Evolutionary conservation across 305 asterid genomes (phyloP), one percentile per base, ranked within the genome.

Genomic region (Fraxinus velutina): DNA sequence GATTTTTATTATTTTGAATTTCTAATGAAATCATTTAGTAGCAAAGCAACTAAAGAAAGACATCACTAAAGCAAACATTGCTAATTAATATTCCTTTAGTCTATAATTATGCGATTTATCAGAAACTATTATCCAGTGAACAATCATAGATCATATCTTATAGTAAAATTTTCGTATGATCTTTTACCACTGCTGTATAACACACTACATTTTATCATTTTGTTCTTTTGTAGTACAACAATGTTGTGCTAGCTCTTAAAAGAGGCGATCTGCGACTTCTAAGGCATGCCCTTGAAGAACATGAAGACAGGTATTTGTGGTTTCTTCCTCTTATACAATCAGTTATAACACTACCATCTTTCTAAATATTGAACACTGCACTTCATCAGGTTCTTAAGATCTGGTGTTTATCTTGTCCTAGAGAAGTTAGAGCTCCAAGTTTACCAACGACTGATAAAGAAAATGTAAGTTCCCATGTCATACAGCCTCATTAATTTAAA

Each of bases 351-450:
- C 36, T 21, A 47, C 19, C 57, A 62, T 80, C 33, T 64, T 30
- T 44, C 74, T 50, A 34, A 29, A 15, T 17, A 10, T 33, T 76
- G 29, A 70, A 64, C 82, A 81, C 21, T 79, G 27, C 42, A 42
- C 76, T 9, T 86, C 37, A 29, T 81, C 89, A 96, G 99, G 88
- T 96, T 96, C 90, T 87, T 96, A 82, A 94, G 97, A 85, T 93
- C 97, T 27, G 99, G 99, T 2, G 98, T 96, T 34, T 96, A 91
- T 89, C 97, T 94, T 37, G 98, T 94, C 85, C 87, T 96, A 55
- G 97, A 96, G 89, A 96, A 96, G 94, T 86, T 94, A 86, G 98
- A 94, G 90, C 99, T 96, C 85, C 98, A 96, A 90, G 97, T 92
- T 84, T 93, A 94, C 90, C 97, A 93, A 79, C 91, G 96, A 82